These are phyloP conservation scores for Coprinopsis marcescibilis DNA, from an alignment of 768 basidiomycete species.

Conservation along the genomic window DNA sequence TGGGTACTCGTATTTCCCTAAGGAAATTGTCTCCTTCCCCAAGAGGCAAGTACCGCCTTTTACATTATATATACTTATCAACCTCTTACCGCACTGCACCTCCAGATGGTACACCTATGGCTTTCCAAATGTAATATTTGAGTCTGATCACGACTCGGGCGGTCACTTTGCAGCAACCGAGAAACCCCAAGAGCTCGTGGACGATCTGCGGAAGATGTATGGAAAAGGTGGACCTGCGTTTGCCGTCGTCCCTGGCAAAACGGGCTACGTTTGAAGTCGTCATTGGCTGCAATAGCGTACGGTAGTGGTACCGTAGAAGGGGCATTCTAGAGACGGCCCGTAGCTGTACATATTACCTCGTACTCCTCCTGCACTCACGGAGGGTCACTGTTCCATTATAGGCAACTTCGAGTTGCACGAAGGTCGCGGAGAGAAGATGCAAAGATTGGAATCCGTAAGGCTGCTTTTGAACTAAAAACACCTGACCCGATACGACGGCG, in stretches of 20 bases:
- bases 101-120: slow-evolving; percentile 15
- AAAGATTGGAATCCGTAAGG: too few relatives aligned
- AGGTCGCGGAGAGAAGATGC: too few relatives aligned
- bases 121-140: slow-evolving; percentile 27
- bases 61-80: background rate
- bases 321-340: too few relatives aligned
- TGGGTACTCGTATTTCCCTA: slow-evolving; percentile 44
- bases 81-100: background rate
- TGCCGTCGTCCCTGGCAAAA: slow-evolving; percentile 16
- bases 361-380: too few relatives aligned
- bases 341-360: too few relatives aligned
- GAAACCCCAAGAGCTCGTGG: slow-evolving; percentile 25
- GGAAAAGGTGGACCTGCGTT: slow-evolving; percentile 25
- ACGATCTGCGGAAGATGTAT: slow-evolving; percentile 41
- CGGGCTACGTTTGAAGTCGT: too few relatives aligned
- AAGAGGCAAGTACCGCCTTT: slow-evolving; percentile 15
- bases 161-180: slow-evolving; percentile 42
- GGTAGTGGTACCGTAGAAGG: too few relatives aligned
- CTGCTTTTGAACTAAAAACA: too few relatives aligned
- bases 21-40: slow-evolving; percentile 28
- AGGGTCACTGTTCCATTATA: too few relatives aligned
- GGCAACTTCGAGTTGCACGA: too few relatives aligned
- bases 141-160: slow-evolving; percentile 31
- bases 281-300: too few relatives aligned
- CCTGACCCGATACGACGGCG: too few relatives aligned